Evolutionary conservation across 2,329 filamentous ascomycete genomes (phyloP).

Genomic region (Lanzia echinophila): DNA sequence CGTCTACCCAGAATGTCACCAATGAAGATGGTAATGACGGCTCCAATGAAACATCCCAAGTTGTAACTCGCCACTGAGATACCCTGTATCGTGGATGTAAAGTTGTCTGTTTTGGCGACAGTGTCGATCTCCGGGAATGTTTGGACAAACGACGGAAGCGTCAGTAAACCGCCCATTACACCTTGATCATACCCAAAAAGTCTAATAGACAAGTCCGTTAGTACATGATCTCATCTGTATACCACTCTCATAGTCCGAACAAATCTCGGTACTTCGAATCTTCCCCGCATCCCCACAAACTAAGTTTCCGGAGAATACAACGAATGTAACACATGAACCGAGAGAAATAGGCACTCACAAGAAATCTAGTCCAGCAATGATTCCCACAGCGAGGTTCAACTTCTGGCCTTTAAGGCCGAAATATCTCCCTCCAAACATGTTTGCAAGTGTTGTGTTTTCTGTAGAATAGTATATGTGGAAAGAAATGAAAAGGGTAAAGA

Average conservation of each 20-base stretch:
- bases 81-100: conserved; percentile 7
- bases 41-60: conserved; percentile 42
- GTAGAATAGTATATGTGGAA: background rate
- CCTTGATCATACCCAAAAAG: conserved; percentile 42
- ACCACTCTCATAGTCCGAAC: too few species aligned
- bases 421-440: conserved; percentile 35
- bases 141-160: conserved; percentile 15
- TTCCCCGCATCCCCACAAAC: background rate
- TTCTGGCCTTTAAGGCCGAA: conserved; percentile 59
- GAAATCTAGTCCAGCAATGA: conserved; percentile 69
- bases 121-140: conserved; percentile 14
- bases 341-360: conserved; percentile 41
- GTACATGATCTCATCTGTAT: background rate
- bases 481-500: background rate
- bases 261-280: background rate
- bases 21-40: conserved; percentile 26
- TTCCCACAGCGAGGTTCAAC: conserved; percentile 62
- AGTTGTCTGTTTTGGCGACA: background rate
- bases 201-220: conserved; percentile 3
- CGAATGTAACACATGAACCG: too few species aligned
- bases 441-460: background rate
- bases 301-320: background rate
- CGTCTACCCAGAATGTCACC: conserved; percentile 34
- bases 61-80: conserved; percentile 30
- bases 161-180: conserved; percentile 34